Evolutionary conservation across 2,329 filamentous ascomycete genomes (phyloP).

Genomic region (Stemphylium beticola): DNA sequence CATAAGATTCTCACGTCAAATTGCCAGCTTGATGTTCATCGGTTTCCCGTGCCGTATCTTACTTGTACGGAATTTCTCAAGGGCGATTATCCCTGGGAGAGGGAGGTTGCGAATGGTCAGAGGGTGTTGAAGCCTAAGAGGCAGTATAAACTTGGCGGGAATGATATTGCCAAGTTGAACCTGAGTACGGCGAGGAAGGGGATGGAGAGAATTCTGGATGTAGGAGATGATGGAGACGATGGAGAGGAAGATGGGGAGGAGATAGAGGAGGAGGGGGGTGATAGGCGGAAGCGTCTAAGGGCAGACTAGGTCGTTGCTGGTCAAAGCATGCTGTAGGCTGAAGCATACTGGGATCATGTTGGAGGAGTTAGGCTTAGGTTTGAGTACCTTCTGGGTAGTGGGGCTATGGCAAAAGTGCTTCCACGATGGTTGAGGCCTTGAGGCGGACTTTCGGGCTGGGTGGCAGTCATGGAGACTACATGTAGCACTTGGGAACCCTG

Average conservation of each 20-base stretch:
- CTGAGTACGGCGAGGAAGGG: slow-evolving; percentile 24
- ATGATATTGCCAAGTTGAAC: slow-evolving; percentile 36
- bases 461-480: background rate
- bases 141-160: slow-evolving; percentile 33
- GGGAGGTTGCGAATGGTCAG: slow-evolving; percentile 7
- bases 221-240: slow-evolving; percentile 4
- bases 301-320: background rate
- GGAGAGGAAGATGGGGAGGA: slow-evolving; percentile 6
- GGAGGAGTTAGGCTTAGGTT: too few relatives aligned
- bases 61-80: slow-evolving; percentile 53
- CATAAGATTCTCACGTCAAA: slow-evolving; percentile 48
- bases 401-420: background rate
- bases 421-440: too few relatives aligned
- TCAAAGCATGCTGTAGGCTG: background rate
- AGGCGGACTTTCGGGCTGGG: too few relatives aligned
- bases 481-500: background rate
- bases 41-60: slow-evolving; percentile 51
- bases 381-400: too few relatives aligned
- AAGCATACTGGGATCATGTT: background rate
- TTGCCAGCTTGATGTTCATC: slow-evolving; percentile 48
- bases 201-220: slow-evolving; percentile 14
- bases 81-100: slow-evolving; percentile 52
- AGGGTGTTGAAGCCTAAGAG: slow-evolving; percentile 13
- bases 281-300: slow-evolving; percentile 9
- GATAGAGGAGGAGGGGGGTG: slow-evolving; percentile 7